Evolutionary conservation across 2,329 filamentous ascomycete genomes (phyloP).

Genomic region (Eutypa lata): DNA sequence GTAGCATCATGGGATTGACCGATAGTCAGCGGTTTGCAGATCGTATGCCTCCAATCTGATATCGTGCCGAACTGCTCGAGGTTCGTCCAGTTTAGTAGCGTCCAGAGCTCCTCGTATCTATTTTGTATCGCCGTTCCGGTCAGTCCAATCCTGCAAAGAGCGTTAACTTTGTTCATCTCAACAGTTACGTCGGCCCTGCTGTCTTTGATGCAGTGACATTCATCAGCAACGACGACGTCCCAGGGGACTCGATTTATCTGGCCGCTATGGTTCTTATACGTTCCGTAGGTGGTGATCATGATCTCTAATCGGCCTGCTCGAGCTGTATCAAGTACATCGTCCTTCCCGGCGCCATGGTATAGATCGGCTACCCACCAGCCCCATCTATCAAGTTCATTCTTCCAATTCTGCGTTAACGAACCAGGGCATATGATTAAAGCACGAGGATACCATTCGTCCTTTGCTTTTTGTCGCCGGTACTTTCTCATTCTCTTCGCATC

Average conservation of each 20-base stretch:
- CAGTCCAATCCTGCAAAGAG: slow-evolving; percentile 86
- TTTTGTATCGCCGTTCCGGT: slow-evolving; percentile 98
- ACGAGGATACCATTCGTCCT: slow-evolving; percentile 84
- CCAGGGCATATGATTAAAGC: slow-evolving; percentile 87
- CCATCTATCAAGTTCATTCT: slow-evolving; percentile 81
- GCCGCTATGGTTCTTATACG: slow-evolving; percentile 75
- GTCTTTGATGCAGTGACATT: slow-evolving; percentile 89
- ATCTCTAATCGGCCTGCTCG: slow-evolving; percentile 77
- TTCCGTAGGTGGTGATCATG: slow-evolving; percentile 91
- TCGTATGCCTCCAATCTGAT: slow-evolving; percentile 72
- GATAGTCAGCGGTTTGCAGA: slow-evolving; percentile 75
- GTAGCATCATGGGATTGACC: slow-evolving; percentile 95
- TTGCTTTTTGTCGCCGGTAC: slow-evolving; percentile 59
- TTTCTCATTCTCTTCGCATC: slow-evolving; percentile 87
- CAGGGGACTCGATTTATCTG: slow-evolving; percentile 80
- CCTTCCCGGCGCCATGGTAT: slow-evolving; percentile 71
- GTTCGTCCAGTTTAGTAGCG: slow-evolving; percentile 92
- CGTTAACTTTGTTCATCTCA: slow-evolving; percentile 86
- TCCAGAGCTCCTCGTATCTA: slow-evolving; percentile 96
- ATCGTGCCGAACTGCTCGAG: slow-evolving; percentile 67
- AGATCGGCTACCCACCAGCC: slow-evolving; percentile 91
- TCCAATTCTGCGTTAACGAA: slow-evolving; percentile 87
- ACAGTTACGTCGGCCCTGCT: slow-evolving; percentile 71
- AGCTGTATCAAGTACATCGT: slow-evolving; percentile 69
- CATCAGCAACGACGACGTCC: slow-evolving; percentile 93